Evolutionary conservation across 148 eudicot species (phyloP).

Genomic region (Fagopyrum homotropicum): DNA sequence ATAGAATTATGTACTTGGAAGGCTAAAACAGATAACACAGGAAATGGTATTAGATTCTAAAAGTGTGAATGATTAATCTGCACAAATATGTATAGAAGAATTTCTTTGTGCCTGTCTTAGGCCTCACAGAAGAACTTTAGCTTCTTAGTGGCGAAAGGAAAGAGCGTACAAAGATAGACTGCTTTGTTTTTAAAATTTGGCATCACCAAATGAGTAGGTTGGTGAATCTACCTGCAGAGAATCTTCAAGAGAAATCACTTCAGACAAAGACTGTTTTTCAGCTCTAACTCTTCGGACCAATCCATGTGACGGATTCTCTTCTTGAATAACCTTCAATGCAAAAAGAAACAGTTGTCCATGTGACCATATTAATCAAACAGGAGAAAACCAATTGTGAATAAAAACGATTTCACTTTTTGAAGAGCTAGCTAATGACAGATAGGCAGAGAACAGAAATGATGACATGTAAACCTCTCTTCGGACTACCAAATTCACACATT

Average conservation of each 20-base stretch:
- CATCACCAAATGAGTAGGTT: constrained; percentile 2
- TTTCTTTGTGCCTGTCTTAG: not conserved
- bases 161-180: not conserved
- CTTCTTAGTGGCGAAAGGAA: not conserved
- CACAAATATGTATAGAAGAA: not conserved
- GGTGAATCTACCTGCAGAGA: constrained; percentile 46
- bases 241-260: constrained; percentile 29
- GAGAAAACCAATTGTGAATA: not conserved
- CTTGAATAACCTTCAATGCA: constrained; percentile 29
- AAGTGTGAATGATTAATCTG: not conserved
- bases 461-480: not conserved
- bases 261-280: constrained; percentile 19
- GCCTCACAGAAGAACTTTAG: not conserved
- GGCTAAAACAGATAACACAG: not conserved
- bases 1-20: not conserved
- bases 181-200: not conserved
- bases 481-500: constrained; percentile 1
- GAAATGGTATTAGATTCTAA: not conserved
- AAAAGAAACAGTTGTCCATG: not conserved
- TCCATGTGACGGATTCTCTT: constrained; percentile 23
- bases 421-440: not conserved
- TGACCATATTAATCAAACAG: not conserved
- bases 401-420: not conserved
- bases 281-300: constrained; percentile 20
- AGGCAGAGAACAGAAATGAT: not conserved